Percentiles rank a stretch among this genome's conserved stretches.
Conservation (phyloP, 1,284 basidiomycete genomes). For the Heterobasidion parviporum region DNA sequence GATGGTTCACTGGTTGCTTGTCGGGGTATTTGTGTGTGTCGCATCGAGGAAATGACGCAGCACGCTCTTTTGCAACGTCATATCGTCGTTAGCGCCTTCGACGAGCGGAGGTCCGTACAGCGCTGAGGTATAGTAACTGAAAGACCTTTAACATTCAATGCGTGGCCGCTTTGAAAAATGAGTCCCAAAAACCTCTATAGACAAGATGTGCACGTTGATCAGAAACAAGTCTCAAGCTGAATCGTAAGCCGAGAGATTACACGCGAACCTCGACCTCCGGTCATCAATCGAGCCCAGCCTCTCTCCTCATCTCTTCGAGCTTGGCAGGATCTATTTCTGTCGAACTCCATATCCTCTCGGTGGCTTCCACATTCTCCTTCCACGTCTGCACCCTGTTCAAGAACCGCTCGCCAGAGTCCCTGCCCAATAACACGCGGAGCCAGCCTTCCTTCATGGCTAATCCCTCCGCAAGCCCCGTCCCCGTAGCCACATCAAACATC, state of each 20-base stretch:
- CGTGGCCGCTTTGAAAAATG: too few species aligned
- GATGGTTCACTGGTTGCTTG: too few species aligned
- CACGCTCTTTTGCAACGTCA: too few species aligned
- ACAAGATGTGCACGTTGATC: too few species aligned
- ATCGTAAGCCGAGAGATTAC: background rate
- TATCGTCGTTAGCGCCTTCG: too few species aligned
- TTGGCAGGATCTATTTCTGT: constrained; percentile 16
- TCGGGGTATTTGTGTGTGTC: too few species aligned
- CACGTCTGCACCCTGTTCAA: constrained; percentile 10
- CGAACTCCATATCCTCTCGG: constrained; percentile 17
- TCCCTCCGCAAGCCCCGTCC: constrained; percentile 11
- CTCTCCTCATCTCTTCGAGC: constrained; percentile 4
- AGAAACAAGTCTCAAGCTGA: too few species aligned
- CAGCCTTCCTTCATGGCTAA: constrained; percentile 8
- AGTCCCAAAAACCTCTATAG: too few species aligned
- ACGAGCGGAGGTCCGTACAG: too few species aligned
- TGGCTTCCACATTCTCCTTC: constrained; percentile 14
- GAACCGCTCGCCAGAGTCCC: constrained; percentile 14
- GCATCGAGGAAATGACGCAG: too few species aligned
- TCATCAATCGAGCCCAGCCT: background rate
- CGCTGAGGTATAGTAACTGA: too few species aligned
- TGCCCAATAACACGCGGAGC: constrained; percentile 14
- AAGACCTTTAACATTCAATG: too few species aligned
- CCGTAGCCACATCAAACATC: constrained; percentile 18
- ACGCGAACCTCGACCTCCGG: background rate